These are phyloP conservation scores for Boeremia lycopersici DNA, from an alignment of 2,329 filamentous ascomycete genomes.

Conservation along the genomic window DNA sequence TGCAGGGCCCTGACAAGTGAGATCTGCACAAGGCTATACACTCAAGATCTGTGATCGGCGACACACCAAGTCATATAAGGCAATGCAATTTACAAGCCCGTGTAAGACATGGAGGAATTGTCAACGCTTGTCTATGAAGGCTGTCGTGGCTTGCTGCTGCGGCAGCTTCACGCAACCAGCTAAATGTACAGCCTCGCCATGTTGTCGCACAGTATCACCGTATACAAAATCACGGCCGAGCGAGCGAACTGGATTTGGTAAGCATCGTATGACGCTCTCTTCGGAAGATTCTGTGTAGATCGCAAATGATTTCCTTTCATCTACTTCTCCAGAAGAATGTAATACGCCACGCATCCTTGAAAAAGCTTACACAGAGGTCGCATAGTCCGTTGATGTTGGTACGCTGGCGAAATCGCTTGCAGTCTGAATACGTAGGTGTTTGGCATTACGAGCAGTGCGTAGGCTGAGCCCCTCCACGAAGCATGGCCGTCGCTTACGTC, in stretches of 20 bases:
- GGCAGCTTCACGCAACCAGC: slow-evolving; percentile 7
- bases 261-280: too few species aligned
- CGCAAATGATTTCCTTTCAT: too few species aligned
- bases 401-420: neutral
- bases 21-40: slow-evolving; percentile 3
- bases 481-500: neutral
- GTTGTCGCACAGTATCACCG: neutral
- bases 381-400: too few species aligned
- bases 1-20: slow-evolving; percentile 5
- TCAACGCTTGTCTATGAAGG: neutral
- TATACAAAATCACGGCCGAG: too few species aligned
- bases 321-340: too few species aligned
- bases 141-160: slow-evolving; percentile 5
- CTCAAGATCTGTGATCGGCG: slow-evolving; percentile 7
- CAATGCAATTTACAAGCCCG: too few species aligned
- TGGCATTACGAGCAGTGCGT: neutral
- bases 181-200: neutral
- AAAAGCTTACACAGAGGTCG: too few species aligned
- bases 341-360: too few species aligned
- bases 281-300: too few species aligned
- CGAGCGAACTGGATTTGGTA: too few species aligned
- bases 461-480: neutral
- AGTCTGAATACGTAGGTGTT: neutral
- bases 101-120: neutral
- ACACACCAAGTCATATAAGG: neutral